Base-by-base conservation (phyloP, 306 rosid species). In the Cicer pinnatifidum region DNA sequence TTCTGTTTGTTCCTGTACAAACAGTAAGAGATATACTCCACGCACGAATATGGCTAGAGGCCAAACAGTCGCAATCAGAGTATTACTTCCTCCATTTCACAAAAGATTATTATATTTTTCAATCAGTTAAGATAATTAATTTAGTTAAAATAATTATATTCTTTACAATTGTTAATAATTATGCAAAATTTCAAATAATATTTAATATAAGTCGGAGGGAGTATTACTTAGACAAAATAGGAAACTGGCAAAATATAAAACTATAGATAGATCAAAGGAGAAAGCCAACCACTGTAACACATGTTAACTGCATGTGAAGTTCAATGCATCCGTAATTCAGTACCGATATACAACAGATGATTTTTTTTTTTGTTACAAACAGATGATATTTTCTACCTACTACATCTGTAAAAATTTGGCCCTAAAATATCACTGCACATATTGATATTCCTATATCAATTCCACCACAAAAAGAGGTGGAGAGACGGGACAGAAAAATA, bases 331-430 rank as follows among this genome's bases (percentile, higher is more conserved):
- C 74, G 66, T n/a, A 19, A 71, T 76, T 46, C 37, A 48, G 38
- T 66, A 67, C 70, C 77, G 73, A 83, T 88, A 70, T 88, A 86
- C 88, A 86, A 74, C 48, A 76, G 77, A 69, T 67, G 13, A 16
- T 71, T 62, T 47, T 41, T 28, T 28, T 28, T 28, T 28, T 3
- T 23, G 33, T 23, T 28, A 28, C 35, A 28, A 86, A 74, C 48
- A 76, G 77, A 69, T 67, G 13, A 16, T 71, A 67, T 47, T 43
- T 28, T 54, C 58, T 52, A 60, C 75, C 79, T 56, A 68, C 54
- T 75, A 84, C 86, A 77, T 51, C 33, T 51, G 54, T 61, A 72
- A 80, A 63, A 83, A 76, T 59, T 67, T 81, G 84, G 77, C 83
- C 76, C 83, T 78, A 80, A 61, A 78, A 76, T 43, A 53, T 75